Percentiles rank a stretch among this genome's conserved stretches.
Evolutionary conservation across 305 asterid genomes (phyloP).

Genomic region (Euphrasia arctica): DNA sequence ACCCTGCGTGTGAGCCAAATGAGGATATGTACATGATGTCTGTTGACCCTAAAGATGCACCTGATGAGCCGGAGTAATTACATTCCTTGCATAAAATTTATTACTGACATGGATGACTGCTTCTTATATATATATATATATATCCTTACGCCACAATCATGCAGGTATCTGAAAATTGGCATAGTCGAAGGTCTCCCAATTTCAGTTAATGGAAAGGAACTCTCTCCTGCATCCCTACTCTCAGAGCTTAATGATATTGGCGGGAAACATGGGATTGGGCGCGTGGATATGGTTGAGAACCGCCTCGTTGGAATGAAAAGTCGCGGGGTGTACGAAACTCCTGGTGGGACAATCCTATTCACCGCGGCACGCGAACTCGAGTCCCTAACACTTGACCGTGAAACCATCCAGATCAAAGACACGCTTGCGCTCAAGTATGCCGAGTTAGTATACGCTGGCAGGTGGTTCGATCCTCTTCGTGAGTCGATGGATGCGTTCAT

Average conservation of each 20-base stretch:
- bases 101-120: no score
- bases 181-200: conserved; percentile 76
- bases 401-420: conserved; percentile 79
- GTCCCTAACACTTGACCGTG: conserved; percentile 94
- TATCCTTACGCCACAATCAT: neutral
- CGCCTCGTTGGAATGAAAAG: conserved; percentile 95
- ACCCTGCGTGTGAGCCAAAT: conserved; percentile 85
- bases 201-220: conserved; percentile 65
- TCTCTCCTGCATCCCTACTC: conserved; percentile 83
- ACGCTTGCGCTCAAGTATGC: conserved; percentile 82
- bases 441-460: conserved; percentile 80
- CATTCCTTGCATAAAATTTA: no score
- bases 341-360: conserved; percentile 89
- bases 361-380: conserved; percentile 79
- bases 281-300: conserved; percentile 90
- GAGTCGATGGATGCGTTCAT: conserved; percentile 90
- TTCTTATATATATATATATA: no score
- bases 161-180: conserved; percentile 74
- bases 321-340: conserved; percentile 97
- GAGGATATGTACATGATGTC: conserved; percentile 94
- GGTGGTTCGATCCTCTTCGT: conserved; percentile 94
- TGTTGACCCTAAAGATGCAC: conserved; percentile 76
- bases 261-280: conserved; percentile 83
- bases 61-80: conserved; percentile 67
- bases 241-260: conserved; percentile 72